Evolutionary conservation across 768 basidiomycete genomes (phyloP), one percentile per base, ranked within the genome.

Genomic region (Psilocybe subaeruginosa): DNA sequence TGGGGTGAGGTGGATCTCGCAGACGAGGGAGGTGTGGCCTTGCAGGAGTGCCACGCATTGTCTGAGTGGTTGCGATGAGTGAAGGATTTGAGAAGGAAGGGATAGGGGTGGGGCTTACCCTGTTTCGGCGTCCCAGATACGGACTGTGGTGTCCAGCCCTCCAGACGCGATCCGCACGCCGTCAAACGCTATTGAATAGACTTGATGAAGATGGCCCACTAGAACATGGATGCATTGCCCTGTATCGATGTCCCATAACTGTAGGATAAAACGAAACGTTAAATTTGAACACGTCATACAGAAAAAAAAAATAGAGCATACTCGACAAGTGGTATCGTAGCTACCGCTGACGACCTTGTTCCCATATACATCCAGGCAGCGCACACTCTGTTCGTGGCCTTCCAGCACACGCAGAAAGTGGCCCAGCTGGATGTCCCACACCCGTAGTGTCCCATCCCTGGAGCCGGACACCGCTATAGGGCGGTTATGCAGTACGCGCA

Each of bases 341-440:
- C 95, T 95, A 35, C 95, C 97, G 66, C 92, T 95, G 39, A 95
- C 95, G 11, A 90, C 89, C 66, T 78, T 81, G 64, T 87, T 88
- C 27, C 94, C 97, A 66, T 85, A 89, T 9, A 95, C 88, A 72
- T 98, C 97, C 31, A 98, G 76, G 70, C 93, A 94, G 49, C 97
- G 78, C 12, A 99, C 96, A 66, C 91, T 93, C 45, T 85, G 79
- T 29, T 78, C 75, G 71, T 99, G 97, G 0, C 97, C 97, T 17
- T 78, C 74, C 33, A 99, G 79, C 6, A 88, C 78, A 16, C 85
- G 80, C 35, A 92, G 70, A 59, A 85, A 75, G 49, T 82, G 78
- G 0, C 97, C 97, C 11, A 80, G 82, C 72, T 93, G 91, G 35
- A 99, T 84, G 73, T 99, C 93, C 97, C 97, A 99, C 0, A 97